Conservation (phyloP, 2,329 filamentous ascomycete genomes). For the Leptosphaerulina australis region DNA sequence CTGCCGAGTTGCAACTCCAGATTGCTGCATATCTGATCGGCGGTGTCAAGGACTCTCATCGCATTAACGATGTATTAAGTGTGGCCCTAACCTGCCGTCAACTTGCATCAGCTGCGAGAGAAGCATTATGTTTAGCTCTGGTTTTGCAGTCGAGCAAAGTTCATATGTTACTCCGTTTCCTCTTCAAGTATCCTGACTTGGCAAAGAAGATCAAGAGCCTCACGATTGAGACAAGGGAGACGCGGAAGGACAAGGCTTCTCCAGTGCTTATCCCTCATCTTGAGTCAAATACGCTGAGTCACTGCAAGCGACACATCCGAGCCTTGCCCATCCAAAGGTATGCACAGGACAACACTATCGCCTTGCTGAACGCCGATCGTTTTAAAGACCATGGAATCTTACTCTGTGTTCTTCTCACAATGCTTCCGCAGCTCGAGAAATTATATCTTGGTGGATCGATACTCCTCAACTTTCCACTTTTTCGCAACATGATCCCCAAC, state of each 20-base stretch:
- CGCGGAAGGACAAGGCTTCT: neutral
- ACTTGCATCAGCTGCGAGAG: neutral
- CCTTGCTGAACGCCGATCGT: neutral
- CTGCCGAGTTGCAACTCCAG: neutral
- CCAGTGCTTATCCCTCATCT: neutral
- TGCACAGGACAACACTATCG: neutral
- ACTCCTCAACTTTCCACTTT: constrained; percentile 4
- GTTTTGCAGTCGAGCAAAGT: constrained; percentile 10
- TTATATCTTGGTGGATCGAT: constrained; percentile 1
- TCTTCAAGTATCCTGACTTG: constrained; percentile 1
- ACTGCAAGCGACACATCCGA: constrained; percentile 1
- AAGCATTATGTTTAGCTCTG: constrained; percentile 1
- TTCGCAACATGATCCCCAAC: neutral
- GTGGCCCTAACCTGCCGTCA: constrained; percentile 3
- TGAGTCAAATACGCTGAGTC: neutral
- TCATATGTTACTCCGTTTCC: neutral
- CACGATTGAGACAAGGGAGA: constrained; percentile 8
- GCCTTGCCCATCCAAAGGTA: neutral
- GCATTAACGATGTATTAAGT: neutral
- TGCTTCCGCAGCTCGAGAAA: neutral
- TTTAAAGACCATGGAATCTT: neutral
- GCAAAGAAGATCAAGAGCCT: neutral
- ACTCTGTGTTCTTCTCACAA: neutral
- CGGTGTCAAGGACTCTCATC: neutral
- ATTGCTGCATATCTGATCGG: neutral